Percentiles rank a stretch among this genome's conserved stretches.
phyloP scores from a whole-genome alignment of 129 eudicot species.

The Flaveria robusta region DNA sequence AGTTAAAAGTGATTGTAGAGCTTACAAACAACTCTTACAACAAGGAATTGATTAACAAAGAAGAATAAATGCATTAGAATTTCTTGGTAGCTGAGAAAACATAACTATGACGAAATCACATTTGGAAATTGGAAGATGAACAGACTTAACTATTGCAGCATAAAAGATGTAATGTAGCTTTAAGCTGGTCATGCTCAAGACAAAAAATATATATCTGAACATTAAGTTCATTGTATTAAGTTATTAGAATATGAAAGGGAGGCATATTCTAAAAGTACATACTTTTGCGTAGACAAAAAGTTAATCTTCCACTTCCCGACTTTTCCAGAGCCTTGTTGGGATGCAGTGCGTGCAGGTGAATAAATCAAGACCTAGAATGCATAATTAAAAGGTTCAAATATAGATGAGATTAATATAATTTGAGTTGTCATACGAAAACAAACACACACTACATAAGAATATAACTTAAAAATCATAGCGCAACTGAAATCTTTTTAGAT shows the following conservation, averaged over 20 bases:
- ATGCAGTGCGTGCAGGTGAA: constrained; percentile 89
- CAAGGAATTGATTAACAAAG: background rate
- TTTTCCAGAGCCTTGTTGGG: constrained; percentile 95
- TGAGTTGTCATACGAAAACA: background rate
- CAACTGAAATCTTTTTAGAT: background rate
- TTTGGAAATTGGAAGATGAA: background rate
- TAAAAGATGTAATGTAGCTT: background rate
- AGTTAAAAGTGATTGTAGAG: too few relatives aligned
- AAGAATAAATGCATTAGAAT: background rate
- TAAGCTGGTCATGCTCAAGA: constrained; percentile 10
- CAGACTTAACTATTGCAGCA: background rate
- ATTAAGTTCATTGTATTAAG: constrained; percentile 14
- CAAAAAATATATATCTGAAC: constrained; percentile 15
- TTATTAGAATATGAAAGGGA: background rate
- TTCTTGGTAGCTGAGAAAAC: constrained; percentile 4
- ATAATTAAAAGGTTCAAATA: background rate
- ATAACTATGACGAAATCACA: background rate
- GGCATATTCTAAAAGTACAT: constrained; percentile 30
- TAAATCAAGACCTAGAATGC: constrained; percentile 64
- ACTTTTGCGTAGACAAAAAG: constrained; percentile 87
- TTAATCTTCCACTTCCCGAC: constrained; percentile 86
- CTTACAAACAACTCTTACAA: constrained; percentile 8
- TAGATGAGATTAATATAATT: constrained; percentile 6
- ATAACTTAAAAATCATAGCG: constrained; percentile 1
- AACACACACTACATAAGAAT: background rate